Conservation (phyloP, 768 basidiomycete genomes). For the Leccinum arenicola region DNA sequence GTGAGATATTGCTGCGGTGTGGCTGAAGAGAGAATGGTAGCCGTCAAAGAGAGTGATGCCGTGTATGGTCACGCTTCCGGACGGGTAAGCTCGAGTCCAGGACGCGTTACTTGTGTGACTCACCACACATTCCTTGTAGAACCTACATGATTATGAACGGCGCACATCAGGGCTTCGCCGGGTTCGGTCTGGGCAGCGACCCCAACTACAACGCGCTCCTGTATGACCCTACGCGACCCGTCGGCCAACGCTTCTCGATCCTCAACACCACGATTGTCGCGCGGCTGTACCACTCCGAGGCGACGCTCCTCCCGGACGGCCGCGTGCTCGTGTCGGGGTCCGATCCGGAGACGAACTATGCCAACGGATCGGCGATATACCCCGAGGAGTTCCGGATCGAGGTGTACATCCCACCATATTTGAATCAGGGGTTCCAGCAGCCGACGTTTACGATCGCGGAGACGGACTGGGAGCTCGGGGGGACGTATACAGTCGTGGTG, state of each 20-base stretch:
- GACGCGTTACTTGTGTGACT: neutral
- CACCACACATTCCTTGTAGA: constrained; percentile 42
- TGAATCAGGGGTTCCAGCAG: constrained; percentile 57
- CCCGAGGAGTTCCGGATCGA: constrained; percentile 78
- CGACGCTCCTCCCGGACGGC: constrained; percentile 70
- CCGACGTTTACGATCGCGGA: constrained; percentile 57
- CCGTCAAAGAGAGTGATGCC: constrained; percentile 75
- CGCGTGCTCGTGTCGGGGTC: constrained; percentile 76
- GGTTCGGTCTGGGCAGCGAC: constrained; percentile 65
- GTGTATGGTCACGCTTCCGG: constrained; percentile 66
- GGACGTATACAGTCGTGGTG: constrained; percentile 49
- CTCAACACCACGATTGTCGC: constrained; percentile 67
- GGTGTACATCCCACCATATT: constrained; percentile 87
- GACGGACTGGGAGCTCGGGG: constrained; percentile 63
- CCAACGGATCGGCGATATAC: constrained; percentile 38
- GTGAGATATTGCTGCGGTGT: constrained; percentile 22
- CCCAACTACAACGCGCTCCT: constrained; percentile 68
- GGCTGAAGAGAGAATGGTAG: constrained; percentile 30
- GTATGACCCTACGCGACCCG: constrained; percentile 63
- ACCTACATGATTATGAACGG: constrained; percentile 78
- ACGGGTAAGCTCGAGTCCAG: constrained; percentile 18
- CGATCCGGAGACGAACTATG: constrained; percentile 55
- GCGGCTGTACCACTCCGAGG: constrained; percentile 77
- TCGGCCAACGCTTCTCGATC: constrained; percentile 63
- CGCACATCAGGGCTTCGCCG: constrained; percentile 65